Percentiles rank a stretch among this genome's conserved stretches.
Conservation (phyloP, 1,284 basidiomycete species). For the Pascua guehoae region DNA sequence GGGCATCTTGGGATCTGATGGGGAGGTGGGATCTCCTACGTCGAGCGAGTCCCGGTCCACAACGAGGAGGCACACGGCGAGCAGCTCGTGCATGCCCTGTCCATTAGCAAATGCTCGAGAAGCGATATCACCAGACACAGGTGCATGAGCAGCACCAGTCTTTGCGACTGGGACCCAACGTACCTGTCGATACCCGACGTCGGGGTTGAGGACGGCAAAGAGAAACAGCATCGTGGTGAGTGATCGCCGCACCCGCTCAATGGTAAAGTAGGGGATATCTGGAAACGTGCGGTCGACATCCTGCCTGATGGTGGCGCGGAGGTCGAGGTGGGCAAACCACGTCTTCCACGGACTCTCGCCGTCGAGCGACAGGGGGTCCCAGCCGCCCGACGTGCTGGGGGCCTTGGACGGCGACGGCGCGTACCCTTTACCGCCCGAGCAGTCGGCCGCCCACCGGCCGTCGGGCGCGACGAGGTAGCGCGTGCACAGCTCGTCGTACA, state of each 20-base stretch:
- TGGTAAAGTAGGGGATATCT: constrained; percentile 80
- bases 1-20: background rate
- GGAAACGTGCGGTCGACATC: constrained; percentile 95
- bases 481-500: constrained; percentile 44
- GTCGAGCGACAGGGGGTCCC: constrained; percentile 80
- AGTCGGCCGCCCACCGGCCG: constrained; percentile 51
- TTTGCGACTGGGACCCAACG: background rate
- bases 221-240: constrained; percentile 81
- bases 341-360: constrained; percentile 84
- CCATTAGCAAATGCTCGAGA: constrained; percentile 1
- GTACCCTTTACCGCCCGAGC: constrained; percentile 37
- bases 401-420: constrained; percentile 3
- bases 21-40: background rate
- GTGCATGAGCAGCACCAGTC: too few relatives aligned
- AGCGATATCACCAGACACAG: too few relatives aligned
- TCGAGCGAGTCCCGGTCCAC: constrained; percentile 73
- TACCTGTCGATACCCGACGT: constrained; percentile 71
- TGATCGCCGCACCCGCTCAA: constrained; percentile 66
- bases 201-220: constrained; percentile 68
- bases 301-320: constrained; percentile 79
- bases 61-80: constrained; percentile 76
- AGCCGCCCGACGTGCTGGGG: constrained; percentile 37
- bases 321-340: constrained; percentile 82
- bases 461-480: constrained; percentile 52
- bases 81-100: constrained; percentile 92